Conservation (phyloP, 2,329 filamentous ascomycete genomes). For the Stachybotrys echinatus region DNA sequence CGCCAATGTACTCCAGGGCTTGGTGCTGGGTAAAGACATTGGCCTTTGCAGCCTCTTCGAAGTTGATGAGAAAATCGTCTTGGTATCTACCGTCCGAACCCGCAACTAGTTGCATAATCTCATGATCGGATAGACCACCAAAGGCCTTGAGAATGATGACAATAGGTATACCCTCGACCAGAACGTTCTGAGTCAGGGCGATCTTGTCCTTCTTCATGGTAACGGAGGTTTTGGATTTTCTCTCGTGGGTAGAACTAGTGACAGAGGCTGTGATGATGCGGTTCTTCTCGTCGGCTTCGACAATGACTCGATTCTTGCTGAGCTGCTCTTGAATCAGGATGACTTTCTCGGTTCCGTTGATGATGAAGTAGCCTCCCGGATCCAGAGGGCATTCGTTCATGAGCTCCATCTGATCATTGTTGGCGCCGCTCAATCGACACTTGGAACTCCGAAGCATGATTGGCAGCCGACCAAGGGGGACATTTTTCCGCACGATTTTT, state of each 20-base stretch:
- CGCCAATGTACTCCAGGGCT: constrained; percentile 86
- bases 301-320: constrained; percentile 98
- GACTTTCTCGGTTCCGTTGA: constrained; percentile 96
- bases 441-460: constrained; percentile 97
- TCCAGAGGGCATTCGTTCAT: constrained; percentile 96
- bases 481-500: constrained; percentile 66
- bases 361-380: constrained; percentile 96
- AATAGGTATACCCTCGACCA: constrained; percentile 91
- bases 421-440: constrained; percentile 79
- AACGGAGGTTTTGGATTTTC: constrained; percentile 97
- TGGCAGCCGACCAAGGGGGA: constrained; percentile 84
- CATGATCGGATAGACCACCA: constrained; percentile 88
- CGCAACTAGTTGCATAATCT: constrained; percentile 87
- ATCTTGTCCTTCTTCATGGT: constrained; percentile 90
- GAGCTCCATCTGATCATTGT: constrained; percentile 80
- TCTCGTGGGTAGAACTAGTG: constrained; percentile 94
- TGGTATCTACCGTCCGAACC: constrained; percentile 86
- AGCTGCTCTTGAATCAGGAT: constrained; percentile 97
- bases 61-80: constrained; percentile 92
- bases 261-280: constrained; percentile 92
- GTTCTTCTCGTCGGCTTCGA: constrained; percentile 89
- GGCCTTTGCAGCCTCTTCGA: constrained; percentile 82
- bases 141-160: constrained; percentile 90
- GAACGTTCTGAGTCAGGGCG: constrained; percentile 84
- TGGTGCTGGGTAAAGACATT: constrained; percentile 91